Base-by-base conservation (phyloP, 108 stramenopile species). In the Cyclotella choctawhatcheeana region DNA sequence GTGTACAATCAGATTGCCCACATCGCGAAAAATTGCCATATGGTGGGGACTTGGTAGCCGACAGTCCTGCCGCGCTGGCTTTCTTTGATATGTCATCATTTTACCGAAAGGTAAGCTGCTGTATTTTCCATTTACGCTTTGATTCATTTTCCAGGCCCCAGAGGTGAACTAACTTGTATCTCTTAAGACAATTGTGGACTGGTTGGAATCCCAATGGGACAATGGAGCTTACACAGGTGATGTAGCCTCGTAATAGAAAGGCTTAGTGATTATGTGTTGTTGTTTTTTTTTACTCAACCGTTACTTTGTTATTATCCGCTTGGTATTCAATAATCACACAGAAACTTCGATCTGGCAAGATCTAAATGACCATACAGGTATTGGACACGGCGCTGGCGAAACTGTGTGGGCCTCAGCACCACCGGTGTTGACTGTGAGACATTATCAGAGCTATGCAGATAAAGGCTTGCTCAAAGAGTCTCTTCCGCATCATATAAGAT, bases 1-100 rank as follows among this genome's bases (percentile, higher is more conserved):
- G 81, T 51, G 72, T 84, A 20, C 84, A 84, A 58, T 74, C 72
- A 20, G 84, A 84, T 34, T 84, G 84, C 59, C 84, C 84, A 32
- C 84, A 84, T 40, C 71, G 84, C 20, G 84, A 84, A 55, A 77
- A 81, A 20, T 62, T 81, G 17, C 66, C 71, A 8, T 56, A 84
- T 50, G 71, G 76, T 20, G 84, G 81, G 0, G 84, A 82, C 58
- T 53, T 72, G 25, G 58, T 84, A 17, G 80, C 76, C 13, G 56
- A 48, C 30, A 71, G 69, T 32, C 71, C 69, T 37, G 63, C 76
- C 24, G 69, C 72, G n/a, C 37, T 84, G 26, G 51, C 63, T 22
- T 50, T 81, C 47, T 84, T 72, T 77, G 83, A 84, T 45, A 71
- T 75, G 52, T 47, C 69, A n/a, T 63, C 75, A 0, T 84, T 84